Base-by-base conservation (phyloP, 192 early-diverging fungal genomes). In the Rhizophagus prolifer region DNA sequence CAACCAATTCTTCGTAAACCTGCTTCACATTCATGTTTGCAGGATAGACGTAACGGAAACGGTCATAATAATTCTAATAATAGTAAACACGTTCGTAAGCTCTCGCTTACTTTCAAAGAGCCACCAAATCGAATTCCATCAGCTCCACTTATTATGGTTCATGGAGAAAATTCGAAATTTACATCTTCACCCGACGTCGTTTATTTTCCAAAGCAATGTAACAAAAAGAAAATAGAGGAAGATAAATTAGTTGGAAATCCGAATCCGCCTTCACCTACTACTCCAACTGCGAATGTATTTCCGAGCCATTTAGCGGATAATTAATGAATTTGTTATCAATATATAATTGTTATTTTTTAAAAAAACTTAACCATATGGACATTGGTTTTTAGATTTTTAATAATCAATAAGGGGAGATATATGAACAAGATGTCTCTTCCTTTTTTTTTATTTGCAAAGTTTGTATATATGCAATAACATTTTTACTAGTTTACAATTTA, bases 1-100 rank as follows among this genome's bases (percentile, higher is more conserved):
- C 62, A 67, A 50, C 75, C 75, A 23, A 76, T 76, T 16, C 47
- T 76, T 34, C 75, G 75, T 67, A 76, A 76, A 76, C 75, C 75
- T 36, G 65, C 50, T 58, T 76, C 75, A 12, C 44, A 50, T 26
- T 66, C 64, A 23, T 64, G 64, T 58, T 47, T 76, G 13, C 64
- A 67, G 34, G 75, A 64, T 28, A 75, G 38, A 47, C 16, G 23
- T 46, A 64, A 16, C 16, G 9, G 2, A 14, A 54, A 16, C 60
- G 4, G 23, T 34, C 9, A 23, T 9, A 30, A 30, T 50, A 25
- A 13, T 50, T 7, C 10, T 19, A 9, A 25, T 60, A 16, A 44
- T 6, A 70, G 44, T 7, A 70, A 70, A 12, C 75, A 58, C 19
- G 4, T 30, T 23, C 26, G 75, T 25, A 76, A 76, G 25, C 34